phyloP scores from a whole-genome alignment of 352 stramenopile genomes.

The Salisapilia sapeloensis region DNA sequence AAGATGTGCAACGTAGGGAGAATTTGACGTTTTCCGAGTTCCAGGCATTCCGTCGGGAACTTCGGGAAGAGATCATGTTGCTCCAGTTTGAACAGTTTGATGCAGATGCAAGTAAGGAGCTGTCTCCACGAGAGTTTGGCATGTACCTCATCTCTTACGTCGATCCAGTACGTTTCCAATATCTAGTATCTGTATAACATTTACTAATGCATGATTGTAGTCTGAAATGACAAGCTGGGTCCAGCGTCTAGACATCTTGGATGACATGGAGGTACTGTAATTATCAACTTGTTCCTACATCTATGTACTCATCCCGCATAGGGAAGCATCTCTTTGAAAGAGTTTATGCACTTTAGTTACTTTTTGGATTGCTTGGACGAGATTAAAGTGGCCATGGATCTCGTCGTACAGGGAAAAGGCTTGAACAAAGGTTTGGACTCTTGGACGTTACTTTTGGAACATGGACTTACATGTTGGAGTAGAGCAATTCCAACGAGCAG shows the following conservation, averaged over 20 bases:
- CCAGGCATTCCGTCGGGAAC: constrained; percentile 39
- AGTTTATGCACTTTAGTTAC: constrained; percentile 73
- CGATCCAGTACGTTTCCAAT: constrained; percentile 28
- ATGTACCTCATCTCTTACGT: constrained; percentile 81
- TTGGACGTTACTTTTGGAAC: constrained; percentile 1
- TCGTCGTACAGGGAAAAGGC: constrained; percentile 67
- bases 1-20: constrained; percentile 11
- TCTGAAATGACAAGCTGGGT: constrained; percentile 60
- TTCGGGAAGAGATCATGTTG: constrained; percentile 73
- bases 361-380: constrained; percentile 74
- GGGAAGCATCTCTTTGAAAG: constrained; percentile 53
- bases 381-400: constrained; percentile 68
- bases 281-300: background rate
- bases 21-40: constrained; percentile 76
- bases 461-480: background rate
- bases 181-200: background rate
- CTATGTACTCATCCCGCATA: constrained; percentile 4
- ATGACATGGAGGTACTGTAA: constrained; percentile 20
- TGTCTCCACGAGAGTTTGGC: constrained; percentile 69
- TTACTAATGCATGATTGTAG: background rate
- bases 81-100: constrained; percentile 87
- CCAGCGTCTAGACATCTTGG: constrained; percentile 52
- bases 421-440: constrained; percentile 52
- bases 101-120: constrained; percentile 54
- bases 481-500: constrained; percentile 73